Base-by-base conservation (phyloP, 371 early-diverging fungal genomes). In the Actinomucor elegans region DNA sequence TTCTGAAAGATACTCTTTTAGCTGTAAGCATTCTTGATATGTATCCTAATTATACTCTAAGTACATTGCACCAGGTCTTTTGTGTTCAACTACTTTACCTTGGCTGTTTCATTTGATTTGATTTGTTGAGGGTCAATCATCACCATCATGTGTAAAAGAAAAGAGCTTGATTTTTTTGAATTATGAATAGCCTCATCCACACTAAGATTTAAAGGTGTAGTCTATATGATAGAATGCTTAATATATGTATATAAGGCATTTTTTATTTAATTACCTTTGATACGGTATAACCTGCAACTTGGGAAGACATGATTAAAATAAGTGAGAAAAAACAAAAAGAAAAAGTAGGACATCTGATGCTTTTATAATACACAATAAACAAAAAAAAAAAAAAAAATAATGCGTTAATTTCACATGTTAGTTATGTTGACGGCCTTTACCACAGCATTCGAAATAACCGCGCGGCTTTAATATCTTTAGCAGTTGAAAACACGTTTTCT, bases 1-100 rank as follows among this genome's bases (percentile, higher is more conserved):
- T 29, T 77, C 77, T 11, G 71, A 64, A 8, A 77, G 66, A 42
- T 59, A 67, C 2, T 73, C 73, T 24, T 52, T 66, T 17, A 73
- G 34, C 18, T 69, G 59, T 7, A 67, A 18, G 23, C 77, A 77
- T 48, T 71, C 74, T 11, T 51, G 29, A 32, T 77, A 73, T 4
- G 69, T 55, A 28, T 77, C 77, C 73, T 73, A 7, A 20, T n/a
- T n/a, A n/a, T n/a, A n/a, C n/a, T n/a, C n/a, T n/a, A n/a, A n/a
- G n/a, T n/a, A n/a, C n/a, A n/a, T n/a, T n/a, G n/a, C n/a, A n/a
- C n/a, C n/a, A n/a, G n/a, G n/a, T n/a, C n/a, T n/a, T n/a, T n/a
- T n/a, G n/a, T n/a, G n/a, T n/a, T n/a, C n/a, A n/a, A n/a, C 8
- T 26, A 1, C 14, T 10, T 46, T 64, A 75, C 75, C 55, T 60